Base-by-base conservation (phyloP, 1,139 yeast species). In the Candida freyschussii region DNA sequence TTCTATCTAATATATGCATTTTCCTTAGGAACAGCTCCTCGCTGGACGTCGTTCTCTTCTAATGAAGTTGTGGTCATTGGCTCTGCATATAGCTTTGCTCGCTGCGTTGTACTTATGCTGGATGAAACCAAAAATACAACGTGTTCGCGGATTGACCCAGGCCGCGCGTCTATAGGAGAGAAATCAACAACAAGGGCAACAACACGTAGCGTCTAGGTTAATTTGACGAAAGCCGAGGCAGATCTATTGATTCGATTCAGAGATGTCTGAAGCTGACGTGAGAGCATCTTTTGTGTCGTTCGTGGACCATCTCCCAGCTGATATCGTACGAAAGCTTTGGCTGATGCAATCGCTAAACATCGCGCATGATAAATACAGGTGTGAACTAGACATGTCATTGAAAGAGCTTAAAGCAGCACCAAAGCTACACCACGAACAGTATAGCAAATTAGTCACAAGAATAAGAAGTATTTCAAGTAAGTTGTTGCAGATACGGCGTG, bases 291-390 rank as follows among this genome's bases (percentile, higher is more conserved):
- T 48, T 24, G 47, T 51, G 7, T 48, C 55, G 17, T 48, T 59
- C 1, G 50, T 69, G 39, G 76, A 70, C 42, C 75, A 69, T 43
- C 48, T 69, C 14, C 75, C 75, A 0, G 65, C 73, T 34, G 75
- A 69, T 35, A 48, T 69, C 12, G 63, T 67, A 6, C 50, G 75
- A 22, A 62, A 69, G 19, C 45, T 69, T 22, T 69, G 75, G 75
- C 43, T 66, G 7, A 54, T 67, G 5, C 75, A 69, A 41, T 55
- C 62, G 5, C 47, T 69, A 16, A 62, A 64, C 33, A 37, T 60
- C 10, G 46, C 53, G 21, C 52, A 53, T 17, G 52, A 40, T 16
- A 39, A 45, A 16, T 23, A 48, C 3, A 45, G 37, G 24, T 28
- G 27, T 10, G 37, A 32, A 34, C 40, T 44, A n/a, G 44, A 33